Conservation (phyloP, 805 yeast genomes). For the Lachancea fermentati region DNA sequence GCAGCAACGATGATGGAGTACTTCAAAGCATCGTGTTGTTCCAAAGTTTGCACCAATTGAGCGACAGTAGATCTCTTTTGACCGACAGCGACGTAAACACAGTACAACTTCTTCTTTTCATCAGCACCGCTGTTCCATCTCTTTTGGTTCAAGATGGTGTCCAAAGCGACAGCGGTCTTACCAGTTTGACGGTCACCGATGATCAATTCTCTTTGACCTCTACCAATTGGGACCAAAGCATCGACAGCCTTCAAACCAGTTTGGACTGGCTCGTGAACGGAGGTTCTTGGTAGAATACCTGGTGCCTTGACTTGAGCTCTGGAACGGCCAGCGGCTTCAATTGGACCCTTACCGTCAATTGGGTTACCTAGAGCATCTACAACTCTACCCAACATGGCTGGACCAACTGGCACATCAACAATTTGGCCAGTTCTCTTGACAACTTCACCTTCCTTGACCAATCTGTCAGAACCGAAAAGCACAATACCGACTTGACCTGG, state of each 20-base stretch:
- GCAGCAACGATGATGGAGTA: slow-evolving; percentile 98
- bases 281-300: slow-evolving; percentile 99
- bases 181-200: slow-evolving; percentile 99
- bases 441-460: slow-evolving; percentile 98
- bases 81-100: slow-evolving; percentile 99
- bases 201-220: slow-evolving; percentile 99
- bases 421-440: slow-evolving; percentile 99
- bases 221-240: slow-evolving; percentile 98
- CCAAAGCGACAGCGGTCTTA: slow-evolving; percentile 98
- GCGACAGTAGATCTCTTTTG: slow-evolving; percentile 99
- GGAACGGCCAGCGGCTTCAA: slow-evolving; percentile 73
- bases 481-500: slow-evolving; percentile 99
- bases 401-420: slow-evolving; percentile 99
- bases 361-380: slow-evolving; percentile 99
- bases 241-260: slow-evolving; percentile 99
- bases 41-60: slow-evolving; percentile 98
- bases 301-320: slow-evolving; percentile 99
- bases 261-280: slow-evolving; percentile 99
- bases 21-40: slow-evolving; percentile 96
- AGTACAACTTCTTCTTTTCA: slow-evolving; percentile 96
- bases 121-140: slow-evolving; percentile 95
- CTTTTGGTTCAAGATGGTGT: slow-evolving; percentile 98
- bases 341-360: slow-evolving; percentile 99
- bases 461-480: slow-evolving; percentile 98
- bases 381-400: slow-evolving; percentile 96